A percentile compares a stretch with the other conserved stretches of the same genome.
Conservation (phyloP, 2,329 filamentous ascomycete genomes). For the Trichoderma simmonsii region DNA sequence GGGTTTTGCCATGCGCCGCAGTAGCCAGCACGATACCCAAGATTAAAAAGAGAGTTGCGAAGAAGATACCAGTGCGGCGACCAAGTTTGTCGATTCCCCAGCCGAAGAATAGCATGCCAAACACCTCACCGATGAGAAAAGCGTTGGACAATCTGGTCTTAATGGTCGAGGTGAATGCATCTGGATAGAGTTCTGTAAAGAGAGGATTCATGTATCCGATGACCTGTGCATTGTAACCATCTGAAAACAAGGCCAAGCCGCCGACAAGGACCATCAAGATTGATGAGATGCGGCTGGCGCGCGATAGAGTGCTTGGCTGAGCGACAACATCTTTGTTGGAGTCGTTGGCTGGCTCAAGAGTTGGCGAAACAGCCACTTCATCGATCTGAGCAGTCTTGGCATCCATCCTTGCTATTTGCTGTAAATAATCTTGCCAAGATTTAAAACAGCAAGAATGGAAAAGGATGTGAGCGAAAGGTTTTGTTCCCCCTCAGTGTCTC, state of each 20-base stretch:
- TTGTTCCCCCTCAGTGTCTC: not conserved
- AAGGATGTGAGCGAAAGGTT: not conserved
- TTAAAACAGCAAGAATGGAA: not conserved
- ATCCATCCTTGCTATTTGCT: not conserved
- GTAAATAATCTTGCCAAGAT: not conserved
- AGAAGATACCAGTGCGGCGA: constrained; percentile 43
- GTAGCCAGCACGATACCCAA: constrained; percentile 44
- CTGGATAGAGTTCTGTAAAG: constrained; percentile 30
- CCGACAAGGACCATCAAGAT: constrained; percentile 26
- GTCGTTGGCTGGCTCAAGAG: not conserved
- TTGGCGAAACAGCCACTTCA: not conserved
- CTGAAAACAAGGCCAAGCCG: constrained; percentile 32
- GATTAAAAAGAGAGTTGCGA: constrained; percentile 45
- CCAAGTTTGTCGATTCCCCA: constrained; percentile 45
- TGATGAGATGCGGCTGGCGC: not conserved
- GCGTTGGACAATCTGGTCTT: constrained; percentile 41
- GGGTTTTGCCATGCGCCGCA: constrained; percentile 41
- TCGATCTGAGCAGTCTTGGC: not conserved
- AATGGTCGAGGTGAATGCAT: constrained; percentile 32
- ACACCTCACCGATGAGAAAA: constrained; percentile 40
- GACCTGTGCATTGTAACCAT: constrained; percentile 36
- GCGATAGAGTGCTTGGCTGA: not conserved
- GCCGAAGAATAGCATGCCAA: constrained; percentile 40
- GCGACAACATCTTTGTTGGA: not conserved
- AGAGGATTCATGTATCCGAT: constrained; percentile 35